phyloP scores from a whole-genome alignment of 768 basidiomycete genomes.

The Lactarius vividus region DNA sequence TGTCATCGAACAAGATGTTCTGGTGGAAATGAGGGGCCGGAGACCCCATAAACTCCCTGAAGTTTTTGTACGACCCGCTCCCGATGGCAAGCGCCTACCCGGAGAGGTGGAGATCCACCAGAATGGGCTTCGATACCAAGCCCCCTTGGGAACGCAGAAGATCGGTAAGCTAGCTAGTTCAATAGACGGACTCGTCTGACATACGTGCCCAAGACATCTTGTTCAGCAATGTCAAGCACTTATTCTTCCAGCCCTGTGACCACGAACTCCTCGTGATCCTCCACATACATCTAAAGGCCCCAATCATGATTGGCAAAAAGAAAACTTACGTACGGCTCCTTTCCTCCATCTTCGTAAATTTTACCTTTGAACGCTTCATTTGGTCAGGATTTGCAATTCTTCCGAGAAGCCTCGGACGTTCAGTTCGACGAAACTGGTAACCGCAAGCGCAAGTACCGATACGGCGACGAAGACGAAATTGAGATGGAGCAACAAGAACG shows the following conservation, averaged over 20 bases:
- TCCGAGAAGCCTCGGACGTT: constrained; percentile 95
- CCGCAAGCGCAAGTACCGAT: constrained; percentile 92
- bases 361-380: constrained; percentile 9
- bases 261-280: constrained; percentile 92
- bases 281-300: constrained; percentile 89
- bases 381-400: constrained; percentile 91
- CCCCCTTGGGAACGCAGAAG: constrained; percentile 82
- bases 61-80: constrained; percentile 88
- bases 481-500: constrained; percentile 98
- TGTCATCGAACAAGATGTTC: constrained; percentile 90
- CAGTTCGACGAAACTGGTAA: constrained; percentile 99
- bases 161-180: constrained; percentile 58
- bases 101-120: constrained; percentile 99
- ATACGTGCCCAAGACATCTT: constrained; percentile 63
- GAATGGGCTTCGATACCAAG: constrained; percentile 93
- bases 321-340: constrained; percentile 76
- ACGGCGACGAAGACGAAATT: constrained; percentile 98
- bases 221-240: constrained; percentile 96
- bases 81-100: constrained; percentile 91
- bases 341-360: constrained; percentile 4
- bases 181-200: not conserved
- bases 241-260: constrained; percentile 99
- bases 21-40: constrained; percentile 86
- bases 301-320: constrained; percentile 99
- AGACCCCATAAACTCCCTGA: constrained; percentile 85